Base-by-base conservation (phyloP, 2,329 filamentous ascomycete species). In the Alternaria hordeiaustralica region DNA sequence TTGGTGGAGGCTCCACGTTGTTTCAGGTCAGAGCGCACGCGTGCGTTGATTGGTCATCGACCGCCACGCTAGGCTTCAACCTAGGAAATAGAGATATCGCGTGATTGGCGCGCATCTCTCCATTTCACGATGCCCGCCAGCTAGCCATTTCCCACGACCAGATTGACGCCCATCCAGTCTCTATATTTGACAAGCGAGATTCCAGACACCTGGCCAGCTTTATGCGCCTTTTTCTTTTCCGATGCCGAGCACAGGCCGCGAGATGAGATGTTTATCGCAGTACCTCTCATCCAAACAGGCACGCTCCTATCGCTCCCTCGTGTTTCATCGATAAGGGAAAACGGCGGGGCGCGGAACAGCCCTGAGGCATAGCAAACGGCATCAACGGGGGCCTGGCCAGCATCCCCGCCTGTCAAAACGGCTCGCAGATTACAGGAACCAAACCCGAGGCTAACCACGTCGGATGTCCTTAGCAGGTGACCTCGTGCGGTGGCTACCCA, bases 31-130 rank as follows among this genome's bases (percentile, higher is more conserved):
- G 58, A 61, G 55, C 57, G 10, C 23, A 23, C 13, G 57, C 60
- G 49, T 13, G 60, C 45, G 26, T 61, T 68, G 71, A 74, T 74
- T 72, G 70, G 71, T 60, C 62, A 54, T 61, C 54, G 60, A 58
- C n/a, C 20, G 56, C 46, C 49, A 56, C 60, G 33, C 62, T 60
- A 65, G n/a, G 47, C 54, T 54, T 53, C 60, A 57, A 49, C 51
- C 63, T 59, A 51, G 28, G 54, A 41, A 13, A 7, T 46, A 21
- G 30, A 43, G n/a, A 46, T 21, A 20, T 36, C 13, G 62, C 60
- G 43, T 74, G 74, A 76, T 75, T 69, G 73, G 73, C 58, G 67
- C 68, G 65, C 73, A 74, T 68, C 60, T 61, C 61, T 64, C 60
- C 44, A 58, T 53, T 62, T 55, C 44, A 43, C 50, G 55, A 57